These are phyloP conservation scores for Starmerella potacharoeniae DNA, from an alignment of 805 yeast species.

Conservation along the genomic window DNA sequence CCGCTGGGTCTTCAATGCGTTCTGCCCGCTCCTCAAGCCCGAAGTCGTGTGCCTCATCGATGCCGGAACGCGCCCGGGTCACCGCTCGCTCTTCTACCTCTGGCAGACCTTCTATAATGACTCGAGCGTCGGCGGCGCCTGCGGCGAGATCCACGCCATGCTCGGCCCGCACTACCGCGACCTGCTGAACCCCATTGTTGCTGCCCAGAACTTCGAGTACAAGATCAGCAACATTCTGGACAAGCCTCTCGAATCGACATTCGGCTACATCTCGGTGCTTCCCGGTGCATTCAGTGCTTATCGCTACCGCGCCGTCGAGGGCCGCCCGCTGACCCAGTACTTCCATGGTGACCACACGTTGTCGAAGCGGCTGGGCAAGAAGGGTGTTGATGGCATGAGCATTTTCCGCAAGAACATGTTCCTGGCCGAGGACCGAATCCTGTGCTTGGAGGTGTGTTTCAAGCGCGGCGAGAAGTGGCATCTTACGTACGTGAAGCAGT, in stretches of 20 bases:
- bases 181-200: conserved; percentile 48
- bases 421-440: conserved; percentile 57
- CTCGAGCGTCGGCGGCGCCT: conserved; percentile 54
- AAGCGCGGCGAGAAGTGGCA: conserved; percentile 49
- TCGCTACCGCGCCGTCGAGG: conserved; percentile 46
- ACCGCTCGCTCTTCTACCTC: conserved; percentile 43
- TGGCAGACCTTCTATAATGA: conserved; percentile 55
- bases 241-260: conserved; percentile 53
- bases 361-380: conserved; percentile 36
- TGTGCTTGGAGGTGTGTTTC: conserved; percentile 54
- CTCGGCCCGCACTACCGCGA: conserved; percentile 34
- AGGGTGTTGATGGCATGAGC: conserved; percentile 47
- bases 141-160: conserved; percentile 59
- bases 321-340: conserved; percentile 55
- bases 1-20: conserved; percentile 59
- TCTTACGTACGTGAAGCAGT: conserved; percentile 49
- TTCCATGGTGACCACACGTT: conserved; percentile 55
- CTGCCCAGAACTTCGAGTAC: conserved; percentile 56
- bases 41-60: conserved; percentile 47
- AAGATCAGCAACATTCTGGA: conserved; percentile 57
- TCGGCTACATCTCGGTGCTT: conserved; percentile 53
- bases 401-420: conserved; percentile 61
- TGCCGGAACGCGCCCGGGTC: conserved; percentile 55
- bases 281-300: conserved; percentile 65
- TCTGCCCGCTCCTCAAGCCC: conserved; percentile 47